phyloP scores from a whole-genome alignment of 164 flowering plant genomes.

The Akebia trifoliata region DNA sequence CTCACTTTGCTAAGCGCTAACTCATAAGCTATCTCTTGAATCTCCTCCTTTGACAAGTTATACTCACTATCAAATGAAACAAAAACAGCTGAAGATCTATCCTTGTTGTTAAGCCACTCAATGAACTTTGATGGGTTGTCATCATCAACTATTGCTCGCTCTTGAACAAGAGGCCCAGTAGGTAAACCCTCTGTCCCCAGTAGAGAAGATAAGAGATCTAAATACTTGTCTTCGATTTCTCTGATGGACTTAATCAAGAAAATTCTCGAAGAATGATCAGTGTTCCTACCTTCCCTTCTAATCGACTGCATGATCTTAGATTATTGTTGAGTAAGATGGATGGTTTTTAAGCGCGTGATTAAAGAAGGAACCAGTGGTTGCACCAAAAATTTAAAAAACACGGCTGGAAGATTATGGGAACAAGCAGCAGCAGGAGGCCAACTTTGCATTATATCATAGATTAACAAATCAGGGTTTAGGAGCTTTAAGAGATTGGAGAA shows the following conservation, averaged over 20 bases:
- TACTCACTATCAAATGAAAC: too few relatives aligned
- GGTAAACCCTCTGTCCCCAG: slow-evolving; percentile 15
- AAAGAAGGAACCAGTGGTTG: slow-evolving; percentile 13
- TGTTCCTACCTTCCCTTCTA: background rate
- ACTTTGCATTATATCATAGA: slow-evolving; percentile 27
- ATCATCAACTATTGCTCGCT: slow-evolving; percentile 1
- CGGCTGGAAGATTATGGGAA: slow-evolving; percentile 14
- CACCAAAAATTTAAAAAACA: slow-evolving; percentile 14
- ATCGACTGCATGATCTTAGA: background rate
- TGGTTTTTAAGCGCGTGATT: background rate
- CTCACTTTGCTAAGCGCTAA: too few relatives aligned
- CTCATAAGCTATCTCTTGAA: too few relatives aligned
- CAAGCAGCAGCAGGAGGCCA: slow-evolving; percentile 28
- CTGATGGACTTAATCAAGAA: slow-evolving; percentile 21
- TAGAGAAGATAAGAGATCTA: slow-evolving; percentile 10
- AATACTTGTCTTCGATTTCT: slow-evolving; percentile 28
- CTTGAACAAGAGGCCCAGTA: slow-evolving; percentile 30
- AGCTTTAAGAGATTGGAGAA: slow-evolving; percentile 21
- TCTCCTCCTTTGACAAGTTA: too few relatives aligned
- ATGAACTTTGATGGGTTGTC: background rate
- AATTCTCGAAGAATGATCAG: background rate
- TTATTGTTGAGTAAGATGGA: slow-evolving; percentile 8
- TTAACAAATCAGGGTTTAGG: slow-evolving; percentile 22
- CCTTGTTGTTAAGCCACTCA: too few relatives aligned
- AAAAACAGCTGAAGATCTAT: too few relatives aligned